Conservation (phyloP, 1,139 yeast species). For the Scheffersomyces stambukii region DNA sequence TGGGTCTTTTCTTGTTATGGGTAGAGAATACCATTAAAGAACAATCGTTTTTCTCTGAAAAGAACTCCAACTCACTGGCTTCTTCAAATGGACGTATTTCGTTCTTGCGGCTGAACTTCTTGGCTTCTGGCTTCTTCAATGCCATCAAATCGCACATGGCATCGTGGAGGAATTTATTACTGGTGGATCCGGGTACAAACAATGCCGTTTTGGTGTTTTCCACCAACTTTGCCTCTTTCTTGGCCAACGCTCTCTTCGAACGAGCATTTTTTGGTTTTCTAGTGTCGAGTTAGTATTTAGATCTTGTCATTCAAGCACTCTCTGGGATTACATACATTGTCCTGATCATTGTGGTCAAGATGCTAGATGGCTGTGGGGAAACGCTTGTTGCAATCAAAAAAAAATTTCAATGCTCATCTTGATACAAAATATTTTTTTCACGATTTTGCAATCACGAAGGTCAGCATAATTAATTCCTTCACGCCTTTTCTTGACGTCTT, state of each 20-base stretch:
- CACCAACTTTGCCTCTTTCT: conserved; percentile 79
- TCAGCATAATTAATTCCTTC: too few species aligned
- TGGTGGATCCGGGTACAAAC: conserved; percentile 84
- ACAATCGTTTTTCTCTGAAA: conserved; percentile 89
- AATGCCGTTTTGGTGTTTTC: conserved; percentile 90
- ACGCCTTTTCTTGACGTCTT: too few species aligned
- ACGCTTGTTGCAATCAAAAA: too few species aligned
- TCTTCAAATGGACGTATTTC: conserved; percentile 94
- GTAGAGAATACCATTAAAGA: conserved; percentile 81
- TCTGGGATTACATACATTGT: too few species aligned
- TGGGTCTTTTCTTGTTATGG: conserved; percentile 88
- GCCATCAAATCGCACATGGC: conserved; percentile 88
- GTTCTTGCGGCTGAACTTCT: conserved; percentile 83
- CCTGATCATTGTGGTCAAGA: too few species aligned
- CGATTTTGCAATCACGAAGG: too few species aligned
- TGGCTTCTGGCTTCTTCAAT: conserved; percentile 85
- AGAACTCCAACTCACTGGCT: conserved; percentile 78
- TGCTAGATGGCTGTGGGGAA: too few species aligned
- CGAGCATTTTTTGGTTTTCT: conserved; percentile 87
- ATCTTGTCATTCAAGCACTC: too few species aligned
- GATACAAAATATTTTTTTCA: too few species aligned
- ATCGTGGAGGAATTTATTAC: conserved; percentile 79
- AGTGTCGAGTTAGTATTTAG: conserved; percentile 3
- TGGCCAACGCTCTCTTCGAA: conserved; percentile 89
- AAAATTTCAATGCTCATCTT: too few species aligned